phyloP scores from a whole-genome alignment of 805 yeast species.

The Pichia occidentalis region DNA sequence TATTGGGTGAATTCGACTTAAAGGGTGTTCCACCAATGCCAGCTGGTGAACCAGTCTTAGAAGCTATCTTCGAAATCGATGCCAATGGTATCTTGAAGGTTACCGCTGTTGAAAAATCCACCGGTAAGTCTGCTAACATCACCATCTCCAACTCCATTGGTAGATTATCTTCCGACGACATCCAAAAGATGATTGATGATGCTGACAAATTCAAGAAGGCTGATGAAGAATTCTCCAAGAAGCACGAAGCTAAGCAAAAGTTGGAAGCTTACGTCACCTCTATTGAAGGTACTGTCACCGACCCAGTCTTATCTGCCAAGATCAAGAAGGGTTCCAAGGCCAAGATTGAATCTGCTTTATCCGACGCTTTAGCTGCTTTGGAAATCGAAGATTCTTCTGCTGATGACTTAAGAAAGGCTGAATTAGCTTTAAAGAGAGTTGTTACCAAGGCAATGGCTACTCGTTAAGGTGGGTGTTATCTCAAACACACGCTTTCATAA shows the following conservation, averaged over 20 bases:
- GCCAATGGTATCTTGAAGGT: conserved; percentile 99
- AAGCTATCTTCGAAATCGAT: conserved; percentile 98
- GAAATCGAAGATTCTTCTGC: conserved; percentile 95
- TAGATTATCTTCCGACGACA: conserved; percentile 92
- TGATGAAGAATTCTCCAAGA: conserved; percentile 98
- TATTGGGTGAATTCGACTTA: conserved; percentile 97
- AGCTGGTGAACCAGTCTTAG: conserved; percentile 99
- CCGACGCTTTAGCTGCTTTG: conserved; percentile 97
- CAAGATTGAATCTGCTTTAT: conserved; percentile 94
- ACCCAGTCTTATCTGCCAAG: conserved; percentile 97
- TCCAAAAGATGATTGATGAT: conserved; percentile 97
- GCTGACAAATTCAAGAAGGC: conserved; percentile 99
- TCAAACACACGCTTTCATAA: neutral
- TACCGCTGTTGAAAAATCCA: conserved; percentile 96
- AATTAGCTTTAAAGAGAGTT: conserved; percentile 97
- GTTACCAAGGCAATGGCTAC: conserved; percentile 99
- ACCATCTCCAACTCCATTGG: conserved; percentile 99
- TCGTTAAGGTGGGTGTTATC: conserved; percentile 53
- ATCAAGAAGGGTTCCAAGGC: conserved; percentile 95
- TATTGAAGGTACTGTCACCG: conserved; percentile 93
- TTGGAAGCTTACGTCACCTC: conserved; percentile 97
- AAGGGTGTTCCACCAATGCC: conserved; percentile 97
- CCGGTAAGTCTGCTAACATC: conserved; percentile 97
- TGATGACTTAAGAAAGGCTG: conserved; percentile 98
- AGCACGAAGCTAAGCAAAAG: conserved; percentile 98